Evolutionary conservation across 2,329 filamentous ascomycete species (phyloP).

Genomic region (Sodiomyces alkalinus): DNA sequence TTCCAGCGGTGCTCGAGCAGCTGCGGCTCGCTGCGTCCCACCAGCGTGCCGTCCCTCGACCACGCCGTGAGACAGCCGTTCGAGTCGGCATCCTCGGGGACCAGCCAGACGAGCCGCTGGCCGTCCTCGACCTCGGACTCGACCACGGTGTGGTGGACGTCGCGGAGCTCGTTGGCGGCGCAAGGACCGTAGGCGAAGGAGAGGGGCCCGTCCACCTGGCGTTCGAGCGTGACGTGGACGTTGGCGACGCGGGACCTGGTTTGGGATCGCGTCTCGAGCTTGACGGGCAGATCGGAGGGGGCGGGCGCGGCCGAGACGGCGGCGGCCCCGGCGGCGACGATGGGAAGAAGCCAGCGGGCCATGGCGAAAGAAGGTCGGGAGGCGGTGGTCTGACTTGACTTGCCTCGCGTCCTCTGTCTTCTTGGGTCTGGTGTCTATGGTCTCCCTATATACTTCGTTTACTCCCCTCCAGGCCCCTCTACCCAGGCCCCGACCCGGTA

Average conservation of each 20-base stretch:
- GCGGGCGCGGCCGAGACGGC: conserved; percentile 3
- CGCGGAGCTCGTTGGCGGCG: conserved; percentile 4
- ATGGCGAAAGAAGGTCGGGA: conserved; percentile 1
- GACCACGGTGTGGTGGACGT: conserved; percentile 9
- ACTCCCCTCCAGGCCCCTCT: no score
- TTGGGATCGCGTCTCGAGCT: conserved; percentile 18
- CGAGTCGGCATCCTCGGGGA: conserved; percentile 8
- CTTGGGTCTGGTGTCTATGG: no score
- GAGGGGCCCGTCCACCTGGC: conserved; percentile 7
- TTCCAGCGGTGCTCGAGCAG: conserved; percentile 13
- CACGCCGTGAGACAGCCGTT: conserved; percentile 26
- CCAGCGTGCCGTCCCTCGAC: conserved; percentile 13
- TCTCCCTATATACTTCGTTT: no score
- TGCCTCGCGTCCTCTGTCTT: no score
- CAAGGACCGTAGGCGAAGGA: conserved; percentile 12
- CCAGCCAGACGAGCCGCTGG: conserved; percentile 12
- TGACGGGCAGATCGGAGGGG: conserved; percentile 12
- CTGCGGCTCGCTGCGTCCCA: conserved; percentile 21
- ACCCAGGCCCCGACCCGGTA: no score
- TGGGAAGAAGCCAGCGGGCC: conserved; percentile 6
- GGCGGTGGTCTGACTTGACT: no score
- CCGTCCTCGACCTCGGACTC: conserved; percentile 7
- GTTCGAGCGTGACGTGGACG: conserved; percentile 12
- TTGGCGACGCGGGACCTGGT: conserved; percentile 17
- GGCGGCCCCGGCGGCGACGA: conserved; percentile 3